These are phyloP conservation scores for Colletotrichum salicis DNA, from an alignment of 2,329 filamentous ascomycete genomes.

Conservation along the genomic window DNA sequence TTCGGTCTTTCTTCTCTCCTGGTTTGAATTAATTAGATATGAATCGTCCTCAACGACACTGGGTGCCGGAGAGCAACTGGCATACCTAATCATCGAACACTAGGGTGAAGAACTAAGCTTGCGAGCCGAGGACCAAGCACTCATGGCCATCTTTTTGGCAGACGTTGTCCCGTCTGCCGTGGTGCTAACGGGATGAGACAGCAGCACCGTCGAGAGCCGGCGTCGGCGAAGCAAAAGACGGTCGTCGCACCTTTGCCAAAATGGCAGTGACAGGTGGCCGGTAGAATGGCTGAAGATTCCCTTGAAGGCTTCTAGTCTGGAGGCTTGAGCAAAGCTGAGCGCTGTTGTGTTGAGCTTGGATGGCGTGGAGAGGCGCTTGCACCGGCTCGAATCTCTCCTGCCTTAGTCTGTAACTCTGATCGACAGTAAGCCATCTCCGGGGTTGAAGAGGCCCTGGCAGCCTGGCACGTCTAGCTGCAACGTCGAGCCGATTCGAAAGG, in stretches of 20 bases:
- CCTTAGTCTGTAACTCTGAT: neutral
- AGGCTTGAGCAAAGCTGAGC: neutral
- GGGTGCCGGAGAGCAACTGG: neutral
- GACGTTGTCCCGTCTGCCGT: slow-evolving; percentile 8
- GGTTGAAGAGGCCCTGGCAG: neutral
- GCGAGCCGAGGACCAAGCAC: neutral
- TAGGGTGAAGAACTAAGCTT: slow-evolving; percentile 9
- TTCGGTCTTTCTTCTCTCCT: neutral
- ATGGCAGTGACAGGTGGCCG: neutral
- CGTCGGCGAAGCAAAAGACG: neutral
- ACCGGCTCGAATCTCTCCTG: neutral
- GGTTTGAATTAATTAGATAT: neutral
- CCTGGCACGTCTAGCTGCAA: neutral
- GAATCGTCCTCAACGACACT: neutral
- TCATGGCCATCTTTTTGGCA: neutral
- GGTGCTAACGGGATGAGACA: neutral
- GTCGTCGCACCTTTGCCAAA: neutral
- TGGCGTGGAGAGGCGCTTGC: neutral
- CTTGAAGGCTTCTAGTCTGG: slow-evolving; percentile 6
- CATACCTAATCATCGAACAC: neutral
- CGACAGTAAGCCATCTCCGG: neutral
- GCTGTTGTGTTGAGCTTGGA: neutral
- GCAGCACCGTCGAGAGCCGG: neutral
- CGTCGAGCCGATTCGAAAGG: neutral
- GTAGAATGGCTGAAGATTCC: slow-evolving; percentile 3